A percentile compares a stretch with the other conserved stretches of the same genome.
phyloP scores from a whole-genome alignment of 129 eudicot species.

The Flaveria robusta region DNA sequence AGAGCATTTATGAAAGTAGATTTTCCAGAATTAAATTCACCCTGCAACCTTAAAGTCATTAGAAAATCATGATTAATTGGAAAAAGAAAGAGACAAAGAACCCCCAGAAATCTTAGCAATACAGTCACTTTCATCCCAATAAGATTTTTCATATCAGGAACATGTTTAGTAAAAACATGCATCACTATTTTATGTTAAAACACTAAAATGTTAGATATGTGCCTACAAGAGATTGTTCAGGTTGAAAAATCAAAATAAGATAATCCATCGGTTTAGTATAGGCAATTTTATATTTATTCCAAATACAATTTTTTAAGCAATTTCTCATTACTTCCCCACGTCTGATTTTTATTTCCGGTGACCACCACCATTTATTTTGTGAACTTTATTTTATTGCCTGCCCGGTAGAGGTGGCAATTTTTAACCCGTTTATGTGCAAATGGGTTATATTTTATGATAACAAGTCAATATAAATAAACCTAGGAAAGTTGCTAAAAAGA shows the following conservation, averaged over 20 bases:
- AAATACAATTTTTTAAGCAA: background rate
- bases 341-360: background rate
- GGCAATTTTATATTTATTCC: background rate
- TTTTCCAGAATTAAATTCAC: conserved; percentile 97
- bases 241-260: background rate
- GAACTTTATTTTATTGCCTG: background rate
- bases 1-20: conserved; percentile 93
- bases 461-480: background rate
- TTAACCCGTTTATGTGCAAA: background rate
- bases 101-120: background rate
- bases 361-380: too few species aligned
- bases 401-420: background rate
- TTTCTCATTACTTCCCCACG: background rate
- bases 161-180: background rate
- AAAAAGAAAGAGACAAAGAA: background rate
- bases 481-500: background rate
- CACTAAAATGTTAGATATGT: background rate
- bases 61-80: conserved; percentile 10
- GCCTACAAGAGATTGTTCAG: background rate
- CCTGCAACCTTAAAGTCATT: conserved; percentile 47
- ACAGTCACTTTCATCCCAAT: background rate
- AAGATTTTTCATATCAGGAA: conserved; percentile 4
- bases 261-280: background rate
- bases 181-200: background rate
- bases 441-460: background rate